A percentile compares a stretch with the other conserved stretches of the same genome.
Conservation (phyloP, 495 filamentous ascomycete genomes). For the Penicillium paxilli region DNA sequence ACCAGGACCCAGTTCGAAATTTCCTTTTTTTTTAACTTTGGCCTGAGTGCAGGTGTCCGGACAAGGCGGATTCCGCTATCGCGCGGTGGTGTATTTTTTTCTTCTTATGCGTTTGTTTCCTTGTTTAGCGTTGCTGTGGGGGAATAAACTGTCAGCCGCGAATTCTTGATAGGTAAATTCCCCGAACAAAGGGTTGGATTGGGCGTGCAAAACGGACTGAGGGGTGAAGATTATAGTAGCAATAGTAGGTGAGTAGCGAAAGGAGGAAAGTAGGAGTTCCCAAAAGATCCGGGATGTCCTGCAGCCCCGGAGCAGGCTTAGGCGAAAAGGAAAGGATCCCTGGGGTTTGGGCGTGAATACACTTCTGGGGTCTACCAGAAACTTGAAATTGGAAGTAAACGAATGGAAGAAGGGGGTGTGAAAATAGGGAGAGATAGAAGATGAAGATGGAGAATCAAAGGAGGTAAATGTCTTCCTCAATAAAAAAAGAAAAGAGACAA, state of each 20-base stretch:
- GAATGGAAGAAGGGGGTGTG: neutral
- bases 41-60: neutral
- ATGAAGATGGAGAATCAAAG: neutral
- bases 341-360: neutral
- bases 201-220: neutral
- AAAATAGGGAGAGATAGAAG: conserved; percentile 6
- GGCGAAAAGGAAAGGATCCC: conserved; percentile 10
- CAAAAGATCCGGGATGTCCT: conserved; percentile 38
- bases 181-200: conserved; percentile 2
- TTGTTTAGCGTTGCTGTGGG: conserved; percentile 5
- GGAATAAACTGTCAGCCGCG: conserved; percentile 13
- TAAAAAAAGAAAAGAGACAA: conserved; percentile 16
- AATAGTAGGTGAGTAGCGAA: neutral
- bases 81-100: conserved; percentile 12
- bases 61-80: neutral
- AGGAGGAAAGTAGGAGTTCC: neutral
- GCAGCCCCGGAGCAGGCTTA: conserved; percentile 32
- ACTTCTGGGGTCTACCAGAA: conserved; percentile 2
- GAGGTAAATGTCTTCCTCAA: neutral
- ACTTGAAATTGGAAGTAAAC: too few species aligned
- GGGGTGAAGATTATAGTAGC: neutral
- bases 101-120: conserved; percentile 15
- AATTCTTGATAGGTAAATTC: conserved; percentile 9
- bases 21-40: neutral
- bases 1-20: conserved; percentile 5